phyloP scores from a whole-genome alignment of 1,139 yeast genomes.

The Komagataea norvegica region DNA sequence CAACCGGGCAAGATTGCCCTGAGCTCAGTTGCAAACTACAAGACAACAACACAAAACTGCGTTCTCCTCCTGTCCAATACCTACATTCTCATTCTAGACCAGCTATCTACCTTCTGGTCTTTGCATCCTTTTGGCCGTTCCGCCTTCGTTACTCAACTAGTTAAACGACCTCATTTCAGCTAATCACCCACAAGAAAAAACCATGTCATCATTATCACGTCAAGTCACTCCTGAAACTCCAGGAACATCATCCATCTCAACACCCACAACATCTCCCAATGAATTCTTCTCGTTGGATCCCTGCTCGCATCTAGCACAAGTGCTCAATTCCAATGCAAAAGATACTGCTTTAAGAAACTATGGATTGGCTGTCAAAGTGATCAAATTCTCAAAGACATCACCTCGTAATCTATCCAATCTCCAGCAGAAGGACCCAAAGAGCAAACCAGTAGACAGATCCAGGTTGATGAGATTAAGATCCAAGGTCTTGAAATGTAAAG shows the following conservation, averaged over 20 bases:
- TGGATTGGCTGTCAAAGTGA: conserved; percentile 50
- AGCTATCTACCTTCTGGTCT: too few relatives aligned
- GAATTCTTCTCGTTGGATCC: conserved; percentile 32
- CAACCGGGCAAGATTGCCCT: too few relatives aligned
- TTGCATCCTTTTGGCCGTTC: too few relatives aligned
- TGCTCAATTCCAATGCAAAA: conserved; percentile 49
- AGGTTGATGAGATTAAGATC: conserved; percentile 39
- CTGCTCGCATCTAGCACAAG: conserved; percentile 52
- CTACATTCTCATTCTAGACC: too few relatives aligned
- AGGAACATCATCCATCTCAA: conserved; percentile 7
- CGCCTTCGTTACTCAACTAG: too few relatives aligned
- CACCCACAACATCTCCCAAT: conserved; percentile 1
- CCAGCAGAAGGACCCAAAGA: conserved; percentile 25
- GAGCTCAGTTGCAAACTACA: too few relatives aligned
- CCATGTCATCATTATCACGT: conserved; percentile 1
- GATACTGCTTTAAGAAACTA: conserved; percentile 57
- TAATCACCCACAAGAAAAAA: not conserved
- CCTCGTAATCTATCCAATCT: conserved; percentile 24
- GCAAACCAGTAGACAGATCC: conserved; percentile 31
- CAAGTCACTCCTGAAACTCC: conserved; percentile 10
- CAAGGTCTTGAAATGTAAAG: conserved; percentile 45
- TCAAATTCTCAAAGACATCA: conserved; percentile 30
- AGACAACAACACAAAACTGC: too few relatives aligned
- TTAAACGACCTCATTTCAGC: too few relatives aligned
- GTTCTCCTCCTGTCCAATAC: too few relatives aligned